Evolutionary conservation across 2,329 filamentous ascomycete genomes (phyloP), one percentile per base, ranked within the genome.

Genomic region (Dissoconium aciculare): DNA sequence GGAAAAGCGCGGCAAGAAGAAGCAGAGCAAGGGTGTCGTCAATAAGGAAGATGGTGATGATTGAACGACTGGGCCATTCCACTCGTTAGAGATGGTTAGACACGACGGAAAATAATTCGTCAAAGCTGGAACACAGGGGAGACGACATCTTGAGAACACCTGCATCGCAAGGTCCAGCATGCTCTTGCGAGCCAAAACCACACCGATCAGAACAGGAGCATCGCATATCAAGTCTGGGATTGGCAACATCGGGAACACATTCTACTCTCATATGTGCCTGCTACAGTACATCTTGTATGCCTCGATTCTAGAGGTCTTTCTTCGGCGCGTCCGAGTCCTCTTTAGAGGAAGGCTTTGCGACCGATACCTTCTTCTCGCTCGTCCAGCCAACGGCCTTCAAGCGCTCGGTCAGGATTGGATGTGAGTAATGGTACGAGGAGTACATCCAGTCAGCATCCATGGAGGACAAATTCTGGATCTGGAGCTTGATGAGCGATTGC

Each of bases 361-460:
- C 58, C 17, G 59, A 49, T 12, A 64, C 55, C 50, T 69, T 70
- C 44, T 64, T 63, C 37, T 67, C 64, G 38, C 81, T 74, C 51
- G 76, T 74, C 85, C 87, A 98, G 42, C 81, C 77, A 37, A 98
- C 69, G 2, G 87, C 89, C 57, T 80, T 82, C 48, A 98, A 67
- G 49, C 89, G 74, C 68, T 98, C 91, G 2, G 85, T 80, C 43
- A 98, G 65, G 44, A 95, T 94, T 1, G 89, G 89, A 60, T 98
- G 89, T 14, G 87, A 94, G 67, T 91, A 94, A 63, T 98, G 85
- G 66, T 95, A 98, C 60, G 78, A 91, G 32, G 89, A 89, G 58
- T 92, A 98, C 70, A 94, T 74, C 79, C 81, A 92, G 60, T 98
- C 91, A 15, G 89, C 89, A 49, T 98, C 89, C 87, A 98, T 95